phyloP scores from a whole-genome alignment of 2,329 filamentous ascomycete genomes.

The Tricladium varicosporioides region DNA sequence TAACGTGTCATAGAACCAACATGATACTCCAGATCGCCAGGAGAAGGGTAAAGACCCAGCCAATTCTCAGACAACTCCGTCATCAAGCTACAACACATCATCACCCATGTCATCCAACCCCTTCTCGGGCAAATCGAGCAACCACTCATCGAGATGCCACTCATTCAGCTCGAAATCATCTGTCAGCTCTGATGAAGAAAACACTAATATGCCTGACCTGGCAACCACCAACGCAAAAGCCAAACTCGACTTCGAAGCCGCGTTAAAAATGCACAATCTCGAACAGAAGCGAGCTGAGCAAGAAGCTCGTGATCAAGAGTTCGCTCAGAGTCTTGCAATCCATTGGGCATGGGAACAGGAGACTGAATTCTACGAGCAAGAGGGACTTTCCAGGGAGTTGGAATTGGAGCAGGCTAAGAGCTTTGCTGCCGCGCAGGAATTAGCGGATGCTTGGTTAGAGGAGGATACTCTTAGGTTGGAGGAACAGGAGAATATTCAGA shows the following conservation, averaged over 20 bases:
- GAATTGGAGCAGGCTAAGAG: constrained; percentile 2
- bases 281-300: constrained; percentile 5
- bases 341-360: constrained; percentile 10
- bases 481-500: neutral
- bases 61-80: neutral
- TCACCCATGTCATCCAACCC: neutral
- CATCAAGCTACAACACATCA: neutral
- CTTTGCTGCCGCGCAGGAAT: neutral
- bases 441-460: neutral
- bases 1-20: neutral
- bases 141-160: neutral
- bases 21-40: neutral
- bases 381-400: constrained; percentile 6
- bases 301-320: neutral
- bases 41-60: neutral
- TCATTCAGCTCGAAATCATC: neutral
- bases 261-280: neutral
- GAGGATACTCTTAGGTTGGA: neutral
- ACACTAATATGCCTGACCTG: neutral
- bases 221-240: neutral
- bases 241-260: neutral
- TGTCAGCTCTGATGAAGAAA: neutral
- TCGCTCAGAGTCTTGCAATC: constrained; percentile 9
- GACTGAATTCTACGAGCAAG: constrained; percentile 3
- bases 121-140: neutral